Evolutionary conservation across 345 rosid genomes (phyloP).

Genomic region (Gossypium ekmanianum): DNA sequence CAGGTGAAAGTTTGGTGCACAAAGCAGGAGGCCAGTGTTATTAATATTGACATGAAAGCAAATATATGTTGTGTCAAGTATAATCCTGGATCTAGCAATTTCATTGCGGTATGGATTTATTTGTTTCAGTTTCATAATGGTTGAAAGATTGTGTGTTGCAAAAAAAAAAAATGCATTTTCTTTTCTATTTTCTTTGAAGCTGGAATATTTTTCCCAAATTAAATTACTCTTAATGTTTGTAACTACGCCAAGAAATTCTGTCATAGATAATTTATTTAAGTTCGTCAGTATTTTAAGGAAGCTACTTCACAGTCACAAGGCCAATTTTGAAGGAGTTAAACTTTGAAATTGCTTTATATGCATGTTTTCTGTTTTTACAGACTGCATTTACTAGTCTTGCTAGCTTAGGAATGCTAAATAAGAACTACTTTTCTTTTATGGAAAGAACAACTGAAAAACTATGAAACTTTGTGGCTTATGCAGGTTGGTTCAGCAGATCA

Average conservation of each 20-base stretch:
- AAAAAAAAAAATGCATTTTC: neutral
- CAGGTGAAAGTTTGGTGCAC: slow-evolving; percentile 99
- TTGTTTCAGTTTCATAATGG: neutral
- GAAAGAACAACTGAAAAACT: neutral
- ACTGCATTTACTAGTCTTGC: neutral
- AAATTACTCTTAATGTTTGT: neutral
- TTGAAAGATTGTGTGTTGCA: neutral
- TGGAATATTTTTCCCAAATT: neutral
- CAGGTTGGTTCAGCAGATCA: slow-evolving; percentile 99
- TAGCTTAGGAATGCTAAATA: neutral
- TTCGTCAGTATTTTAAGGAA: neutral
- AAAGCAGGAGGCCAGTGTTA: slow-evolving; percentile 87
- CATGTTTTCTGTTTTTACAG: neutral
- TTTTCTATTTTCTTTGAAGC: neutral
- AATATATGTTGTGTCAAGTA: slow-evolving; percentile 97
- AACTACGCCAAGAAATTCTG: neutral
- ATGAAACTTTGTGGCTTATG: slow-evolving; percentile 18
- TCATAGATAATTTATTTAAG: neutral
- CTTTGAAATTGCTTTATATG: neutral
- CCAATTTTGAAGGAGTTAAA: neutral
- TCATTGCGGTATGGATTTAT: slow-evolving; percentile 66
- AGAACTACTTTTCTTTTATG: neutral
- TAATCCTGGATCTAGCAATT: slow-evolving; percentile 95
- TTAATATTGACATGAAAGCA: slow-evolving; percentile 96
- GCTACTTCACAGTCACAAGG: neutral